Percentiles rank a stretch among this genome's conserved stretches.
phyloP scores from a whole-genome alignment of 2,329 filamentous ascomycete genomes.

The Ophiosphaerella korrae region DNA sequence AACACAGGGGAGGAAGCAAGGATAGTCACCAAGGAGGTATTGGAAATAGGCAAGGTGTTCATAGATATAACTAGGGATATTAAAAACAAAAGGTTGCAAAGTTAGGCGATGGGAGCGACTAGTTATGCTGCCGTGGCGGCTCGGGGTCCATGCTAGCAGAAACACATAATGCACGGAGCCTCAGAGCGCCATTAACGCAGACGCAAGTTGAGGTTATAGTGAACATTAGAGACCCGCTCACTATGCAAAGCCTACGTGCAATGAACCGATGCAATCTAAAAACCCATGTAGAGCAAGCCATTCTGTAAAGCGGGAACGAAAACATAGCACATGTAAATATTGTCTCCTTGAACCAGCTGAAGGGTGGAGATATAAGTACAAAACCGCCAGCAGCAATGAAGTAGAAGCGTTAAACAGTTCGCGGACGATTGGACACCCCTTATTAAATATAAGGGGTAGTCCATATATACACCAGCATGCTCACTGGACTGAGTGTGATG shows the following conservation, averaged over 20 bases:
- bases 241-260: slow-evolving; percentile 17
- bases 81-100: slow-evolving; percentile 10
- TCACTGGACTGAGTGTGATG: no score
- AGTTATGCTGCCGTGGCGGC: slow-evolving; percentile 17
- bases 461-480: no score
- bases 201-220: background rate
- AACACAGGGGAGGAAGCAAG: slow-evolving; percentile 17
- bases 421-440: slow-evolving; percentile 13
- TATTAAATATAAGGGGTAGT: no score
- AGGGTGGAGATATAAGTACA: slow-evolving; percentile 23
- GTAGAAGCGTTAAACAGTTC: slow-evolving; percentile 18
- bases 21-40: slow-evolving; percentile 13
- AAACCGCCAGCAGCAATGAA: slow-evolving; percentile 19
- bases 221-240: slow-evolving; percentile 19
- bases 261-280: slow-evolving; percentile 20
- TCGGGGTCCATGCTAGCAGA: slow-evolving; percentile 11
- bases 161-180: slow-evolving; percentile 22
- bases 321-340: slow-evolving; percentile 21
- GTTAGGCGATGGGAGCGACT: slow-evolving; percentile 5
- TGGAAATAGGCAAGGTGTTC: slow-evolving; percentile 7
- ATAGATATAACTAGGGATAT: slow-evolving; percentile 12
- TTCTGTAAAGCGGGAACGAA: slow-evolving; percentile 20
- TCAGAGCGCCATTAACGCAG: slow-evolving; percentile 12
- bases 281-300: slow-evolving; percentile 18
- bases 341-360: slow-evolving; percentile 23